Evolutionary conservation across 129 eudicot species (phyloP).

Genomic region (Flaveria trinervia): DNA sequence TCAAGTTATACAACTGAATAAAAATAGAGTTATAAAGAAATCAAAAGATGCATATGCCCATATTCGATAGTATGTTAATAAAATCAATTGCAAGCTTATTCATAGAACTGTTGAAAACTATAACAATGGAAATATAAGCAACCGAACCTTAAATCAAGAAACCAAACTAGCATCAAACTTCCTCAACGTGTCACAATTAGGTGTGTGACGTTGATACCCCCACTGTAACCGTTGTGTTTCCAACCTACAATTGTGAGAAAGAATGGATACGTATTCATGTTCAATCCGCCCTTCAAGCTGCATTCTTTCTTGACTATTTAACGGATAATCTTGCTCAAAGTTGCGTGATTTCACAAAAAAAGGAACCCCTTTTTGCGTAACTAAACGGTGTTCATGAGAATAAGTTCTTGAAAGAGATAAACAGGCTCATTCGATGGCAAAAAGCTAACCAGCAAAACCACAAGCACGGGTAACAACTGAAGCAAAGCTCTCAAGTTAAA

Average conservation of each 20-base stretch:
- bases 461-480: slow-evolving; percentile 61
- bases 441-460: slow-evolving; percentile 56
- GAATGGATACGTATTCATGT: slow-evolving; percentile 51
- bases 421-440: slow-evolving; percentile 65
- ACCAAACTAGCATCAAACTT: slow-evolving; percentile 42
- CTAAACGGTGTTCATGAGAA: slow-evolving; percentile 38
- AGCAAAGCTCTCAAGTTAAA: slow-evolving; percentile 41
- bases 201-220: slow-evolving; percentile 60
- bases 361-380: slow-evolving; percentile 65
- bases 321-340: slow-evolving; percentile 65
- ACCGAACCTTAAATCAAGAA: slow-evolving; percentile 38
- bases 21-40: too few relatives aligned
- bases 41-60: too few relatives aligned
- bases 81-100: slow-evolving; percentile 13
- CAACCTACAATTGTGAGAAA: slow-evolving; percentile 66
- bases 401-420: slow-evolving; percentile 53
- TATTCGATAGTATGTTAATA: slow-evolving; percentile 10
- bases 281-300: slow-evolving; percentile 61
- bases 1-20: too few relatives aligned
- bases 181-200: slow-evolving; percentile 57
- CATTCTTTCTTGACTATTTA: slow-evolving; percentile 46
- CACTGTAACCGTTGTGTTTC: slow-evolving; percentile 64
- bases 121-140: slow-evolving; percentile 23
- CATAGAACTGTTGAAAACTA: neutral
- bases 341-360: slow-evolving; percentile 55